Conservation (phyloP, 108 stramenopile species). For the Mediolabrus comicus region DNA sequence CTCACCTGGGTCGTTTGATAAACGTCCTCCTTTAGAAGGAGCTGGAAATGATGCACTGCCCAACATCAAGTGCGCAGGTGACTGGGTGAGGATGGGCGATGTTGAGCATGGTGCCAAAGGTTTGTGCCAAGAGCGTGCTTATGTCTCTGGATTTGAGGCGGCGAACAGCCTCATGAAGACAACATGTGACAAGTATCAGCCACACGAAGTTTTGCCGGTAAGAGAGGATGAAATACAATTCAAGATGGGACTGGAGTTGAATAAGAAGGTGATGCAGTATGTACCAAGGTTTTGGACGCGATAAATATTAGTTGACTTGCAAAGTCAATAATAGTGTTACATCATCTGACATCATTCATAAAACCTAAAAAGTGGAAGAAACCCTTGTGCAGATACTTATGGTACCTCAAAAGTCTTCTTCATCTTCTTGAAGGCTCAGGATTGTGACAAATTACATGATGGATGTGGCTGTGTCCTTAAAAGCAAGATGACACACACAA, state of each 20-base stretch:
- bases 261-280: conserved; percentile 72
- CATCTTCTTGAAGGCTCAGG: too few relatives aligned
- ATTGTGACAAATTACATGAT: too few relatives aligned
- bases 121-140: conserved; percentile 92
- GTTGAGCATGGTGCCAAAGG: conserved; percentile 93
- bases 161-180: conserved; percentile 66
- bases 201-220: conserved; percentile 73
- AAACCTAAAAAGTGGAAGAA: too few relatives aligned
- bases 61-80: conserved; percentile 86
- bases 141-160: conserved; percentile 86
- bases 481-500: too few relatives aligned
- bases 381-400: too few relatives aligned
- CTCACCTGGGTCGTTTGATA: conserved; percentile 80
- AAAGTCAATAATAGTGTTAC: too few relatives aligned
- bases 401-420: too few relatives aligned
- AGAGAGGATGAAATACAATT: conserved; percentile 87
- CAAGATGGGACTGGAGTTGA: conserved; percentile 65
- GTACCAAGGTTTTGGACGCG: conserved; percentile 81
- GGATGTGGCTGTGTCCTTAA: too few relatives aligned
- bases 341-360: too few relatives aligned
- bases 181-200: conserved; percentile 19
- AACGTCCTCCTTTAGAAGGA: conserved; percentile 80
- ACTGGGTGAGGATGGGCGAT: conserved; percentile 93
- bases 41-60: conserved; percentile 51
- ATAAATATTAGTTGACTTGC: conserved; percentile 28